Percentiles rank a stretch among this genome's conserved stretches.
These are phyloP conservation scores for Chaetomium cochliodes DNA, from an alignment of 495 filamentous ascomycete species.

Conservation along the genomic window DNA sequence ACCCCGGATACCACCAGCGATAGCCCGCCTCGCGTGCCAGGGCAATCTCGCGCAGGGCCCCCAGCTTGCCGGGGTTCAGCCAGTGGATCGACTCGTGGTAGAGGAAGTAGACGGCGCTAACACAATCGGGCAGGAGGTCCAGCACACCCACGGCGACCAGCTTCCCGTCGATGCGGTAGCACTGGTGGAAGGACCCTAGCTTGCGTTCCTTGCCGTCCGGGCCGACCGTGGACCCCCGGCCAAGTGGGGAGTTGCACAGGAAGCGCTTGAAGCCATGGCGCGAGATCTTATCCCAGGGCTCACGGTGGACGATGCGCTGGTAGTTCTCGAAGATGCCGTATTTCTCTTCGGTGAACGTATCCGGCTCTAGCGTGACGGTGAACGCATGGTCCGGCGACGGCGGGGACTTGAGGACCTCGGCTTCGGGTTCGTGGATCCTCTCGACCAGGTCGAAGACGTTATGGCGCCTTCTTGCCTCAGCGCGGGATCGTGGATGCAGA, in stretches of 20 bases:
- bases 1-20: conserved; percentile 55
- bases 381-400: conserved; percentile 76
- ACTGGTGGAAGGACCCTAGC: conserved; percentile 91
- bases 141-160: conserved; percentile 87
- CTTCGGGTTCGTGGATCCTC: conserved; percentile 69
- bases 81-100: conserved; percentile 80
- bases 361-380: conserved; percentile 73
- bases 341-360: conserved; percentile 85
- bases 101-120: conserved; percentile 94
- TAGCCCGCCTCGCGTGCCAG: conserved; percentile 75
- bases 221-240: conserved; percentile 45
- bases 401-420: conserved; percentile 50
- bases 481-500: conserved; percentile 72
- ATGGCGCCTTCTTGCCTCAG: conserved; percentile 72
- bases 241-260: conserved; percentile 77
- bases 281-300: conserved; percentile 65
- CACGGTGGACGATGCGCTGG: conserved; percentile 76
- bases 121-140: conserved; percentile 79
- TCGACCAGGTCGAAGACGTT: conserved; percentile 71
- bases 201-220: conserved; percentile 54
- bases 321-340: conserved; percentile 82
- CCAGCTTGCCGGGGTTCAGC: conserved; percentile 84
- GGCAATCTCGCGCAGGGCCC: conserved; percentile 79
- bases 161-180: conserved; percentile 85
- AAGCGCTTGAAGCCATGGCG: conserved; percentile 73